Percentiles rank a stretch among this genome's conserved stretches.
Evolutionary conservation across 768 basidiomycete species (phyloP).

Genomic region (Mycena belliarum): DNA sequence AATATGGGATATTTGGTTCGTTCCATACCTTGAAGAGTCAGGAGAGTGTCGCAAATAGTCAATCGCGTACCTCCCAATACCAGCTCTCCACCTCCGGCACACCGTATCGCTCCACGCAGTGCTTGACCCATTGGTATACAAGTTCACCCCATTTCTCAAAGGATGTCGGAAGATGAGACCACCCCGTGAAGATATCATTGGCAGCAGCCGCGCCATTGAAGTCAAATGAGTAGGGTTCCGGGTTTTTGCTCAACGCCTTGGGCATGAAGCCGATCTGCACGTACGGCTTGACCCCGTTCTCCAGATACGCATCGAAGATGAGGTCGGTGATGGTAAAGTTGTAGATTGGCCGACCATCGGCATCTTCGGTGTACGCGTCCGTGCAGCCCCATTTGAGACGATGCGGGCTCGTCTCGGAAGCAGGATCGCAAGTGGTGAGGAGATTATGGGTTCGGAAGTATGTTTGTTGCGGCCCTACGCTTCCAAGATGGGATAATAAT

Average conservation of each 20-base stretch:
- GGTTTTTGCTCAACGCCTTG: conserved; percentile 17
- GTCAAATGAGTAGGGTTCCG: conserved; percentile 19
- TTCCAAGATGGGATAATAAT: conserved; percentile 13
- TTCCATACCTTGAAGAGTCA: conserved; percentile 20
- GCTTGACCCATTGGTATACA: conserved; percentile 18
- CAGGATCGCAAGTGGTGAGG: conserved; percentile 20
- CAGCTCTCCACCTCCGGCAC: conserved; percentile 17
- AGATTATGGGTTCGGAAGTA: conserved; percentile 22
- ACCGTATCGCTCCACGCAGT: conserved; percentile 20
- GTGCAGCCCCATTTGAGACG: conserved; percentile 23
- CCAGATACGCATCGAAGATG: conserved; percentile 21
- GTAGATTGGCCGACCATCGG: conserved; percentile 16
- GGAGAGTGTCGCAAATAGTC: background rate
- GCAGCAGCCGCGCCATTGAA: conserved; percentile 11
- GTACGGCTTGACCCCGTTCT: conserved; percentile 21
- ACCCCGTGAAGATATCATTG: conserved; percentile 19
- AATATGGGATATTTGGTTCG: conserved; percentile 21
- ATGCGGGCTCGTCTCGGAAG: conserved; percentile 15
- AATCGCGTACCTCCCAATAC: conserved; percentile 20
- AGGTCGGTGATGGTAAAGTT: conserved; percentile 20
- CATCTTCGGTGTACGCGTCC: conserved; percentile 20
- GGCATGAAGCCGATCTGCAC: conserved; percentile 21
- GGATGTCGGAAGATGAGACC: conserved; percentile 20
- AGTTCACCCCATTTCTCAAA: conserved; percentile 20
- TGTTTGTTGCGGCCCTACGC: conserved; percentile 19